Conservation (phyloP, 495 filamentous ascomycete genomes). For the Tuber magnatum region DNA sequence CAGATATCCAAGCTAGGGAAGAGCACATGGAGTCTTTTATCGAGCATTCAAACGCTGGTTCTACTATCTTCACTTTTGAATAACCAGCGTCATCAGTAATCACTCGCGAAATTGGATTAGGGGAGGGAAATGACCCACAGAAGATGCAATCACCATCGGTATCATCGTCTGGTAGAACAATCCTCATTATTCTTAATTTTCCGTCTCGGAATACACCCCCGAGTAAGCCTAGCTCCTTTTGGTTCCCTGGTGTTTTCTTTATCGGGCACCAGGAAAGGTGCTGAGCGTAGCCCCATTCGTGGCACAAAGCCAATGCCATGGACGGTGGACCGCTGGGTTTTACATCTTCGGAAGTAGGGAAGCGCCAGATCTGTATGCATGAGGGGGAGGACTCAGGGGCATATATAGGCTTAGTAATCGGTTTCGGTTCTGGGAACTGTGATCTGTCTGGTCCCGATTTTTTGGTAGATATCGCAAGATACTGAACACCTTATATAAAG, state of each 20-base stretch:
- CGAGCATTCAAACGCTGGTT: slow-evolving; percentile 52
- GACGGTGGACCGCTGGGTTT: slow-evolving; percentile 21
- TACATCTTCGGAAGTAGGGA: slow-evolving; percentile 44
- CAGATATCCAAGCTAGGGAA: slow-evolving; percentile 57
- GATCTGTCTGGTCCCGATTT: neutral
- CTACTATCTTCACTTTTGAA: slow-evolving; percentile 45
- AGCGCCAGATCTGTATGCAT: slow-evolving; percentile 40
- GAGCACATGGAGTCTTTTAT: slow-evolving; percentile 51
- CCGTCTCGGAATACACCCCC: slow-evolving; percentile 60
- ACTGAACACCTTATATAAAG: slow-evolving; percentile 26
- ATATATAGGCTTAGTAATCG: neutral
- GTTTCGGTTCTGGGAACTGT: neutral
- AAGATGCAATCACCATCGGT: slow-evolving; percentile 27
- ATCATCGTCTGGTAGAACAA: slow-evolving; percentile 42
- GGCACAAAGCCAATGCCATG: slow-evolving; percentile 50
- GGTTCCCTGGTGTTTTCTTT: slow-evolving; percentile 42
- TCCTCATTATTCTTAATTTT: slow-evolving; percentile 53
- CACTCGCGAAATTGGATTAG: slow-evolving; percentile 4
- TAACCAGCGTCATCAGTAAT: neutral
- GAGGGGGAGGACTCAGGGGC: slow-evolving; percentile 24
- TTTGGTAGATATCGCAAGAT: slow-evolving; percentile 38
- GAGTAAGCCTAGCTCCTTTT: slow-evolving; percentile 53
- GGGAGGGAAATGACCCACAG: neutral
- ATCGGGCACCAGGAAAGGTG: slow-evolving; percentile 60
- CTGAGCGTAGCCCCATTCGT: slow-evolving; percentile 56